phyloP scores from a whole-genome alignment of 164 flowering plant species.

The Santalum album region DNA sequence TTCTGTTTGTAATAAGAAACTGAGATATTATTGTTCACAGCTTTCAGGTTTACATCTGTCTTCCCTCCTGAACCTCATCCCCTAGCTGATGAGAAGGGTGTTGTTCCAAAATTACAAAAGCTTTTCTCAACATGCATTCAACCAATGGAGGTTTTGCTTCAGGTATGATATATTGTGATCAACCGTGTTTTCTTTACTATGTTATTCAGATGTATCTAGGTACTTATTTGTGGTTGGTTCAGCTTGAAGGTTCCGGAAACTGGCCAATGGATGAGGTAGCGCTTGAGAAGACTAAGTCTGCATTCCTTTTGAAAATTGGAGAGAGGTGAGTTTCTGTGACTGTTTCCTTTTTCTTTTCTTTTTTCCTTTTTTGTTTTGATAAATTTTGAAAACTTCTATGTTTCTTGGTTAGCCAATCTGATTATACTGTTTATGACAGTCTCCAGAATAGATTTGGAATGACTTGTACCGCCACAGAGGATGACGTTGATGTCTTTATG shows the following conservation, averaged over 20 bases:
- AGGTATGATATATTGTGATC: constrained; percentile 29
- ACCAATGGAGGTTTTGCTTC: constrained; percentile 85
- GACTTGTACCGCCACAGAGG: constrained; percentile 64
- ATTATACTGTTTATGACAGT: constrained; percentile 35
- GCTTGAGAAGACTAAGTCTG: constrained; percentile 79
- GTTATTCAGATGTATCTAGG: background rate
- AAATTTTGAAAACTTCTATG: background rate
- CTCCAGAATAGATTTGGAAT: constrained; percentile 59
- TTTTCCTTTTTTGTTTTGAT: background rate
- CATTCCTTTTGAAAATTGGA: constrained; percentile 81
- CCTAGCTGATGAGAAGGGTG: constrained; percentile 43
- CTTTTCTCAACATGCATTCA: constrained; percentile 52
- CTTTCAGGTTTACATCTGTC: constrained; percentile 83
- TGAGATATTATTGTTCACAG: constrained; percentile 29
- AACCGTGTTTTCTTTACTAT: background rate
- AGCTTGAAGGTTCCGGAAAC: constrained; percentile 98
- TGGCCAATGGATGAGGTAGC: constrained; percentile 87
- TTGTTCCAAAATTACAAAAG: constrained; percentile 22
- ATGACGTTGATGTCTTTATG: constrained; percentile 64
- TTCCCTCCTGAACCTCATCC: constrained; percentile 88
- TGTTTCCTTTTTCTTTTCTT: background rate
- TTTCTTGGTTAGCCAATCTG: constrained; percentile 4
- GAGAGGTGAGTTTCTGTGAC: constrained; percentile 78
- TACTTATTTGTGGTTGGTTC: constrained; percentile 6
- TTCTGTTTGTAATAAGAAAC: background rate